phyloP scores from a whole-genome alignment of 495 filamentous ascomycete species.

The Aspergillus mulundensis region DNA sequence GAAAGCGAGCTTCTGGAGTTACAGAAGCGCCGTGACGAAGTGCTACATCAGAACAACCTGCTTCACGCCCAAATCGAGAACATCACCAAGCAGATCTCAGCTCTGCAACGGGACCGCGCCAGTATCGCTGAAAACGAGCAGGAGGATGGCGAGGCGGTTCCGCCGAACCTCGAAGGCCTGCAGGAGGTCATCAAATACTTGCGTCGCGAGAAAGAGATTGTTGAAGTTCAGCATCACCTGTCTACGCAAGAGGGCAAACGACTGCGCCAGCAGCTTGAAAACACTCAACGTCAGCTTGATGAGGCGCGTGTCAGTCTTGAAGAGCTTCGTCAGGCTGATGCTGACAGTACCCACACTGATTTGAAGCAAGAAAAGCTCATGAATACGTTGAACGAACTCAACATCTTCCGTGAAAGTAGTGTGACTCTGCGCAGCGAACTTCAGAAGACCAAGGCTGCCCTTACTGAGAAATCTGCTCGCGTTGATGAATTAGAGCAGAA shows the following conservation, averaged over 20 bases:
- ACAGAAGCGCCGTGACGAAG: conserved; percentile 71
- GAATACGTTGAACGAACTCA: conserved; percentile 90
- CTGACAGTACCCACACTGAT: conserved; percentile 63
- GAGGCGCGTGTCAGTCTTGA: conserved; percentile 80
- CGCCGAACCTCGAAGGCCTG: conserved; percentile 62
- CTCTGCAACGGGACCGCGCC: conserved; percentile 68
- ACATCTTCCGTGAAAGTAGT: conserved; percentile 89
- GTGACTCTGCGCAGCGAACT: conserved; percentile 81
- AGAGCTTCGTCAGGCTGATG: conserved; percentile 75
- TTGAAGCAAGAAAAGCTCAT: conserved; percentile 82
- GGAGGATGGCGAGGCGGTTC: conserved; percentile 34
- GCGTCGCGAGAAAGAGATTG: conserved; percentile 94
- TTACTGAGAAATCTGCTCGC: conserved; percentile 68
- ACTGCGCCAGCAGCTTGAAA: conserved; percentile 82
- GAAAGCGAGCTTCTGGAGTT: conserved; percentile 80
- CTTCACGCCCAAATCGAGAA: conserved; percentile 85
- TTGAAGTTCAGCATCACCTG: conserved; percentile 89
- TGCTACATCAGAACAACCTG: conserved; percentile 77
- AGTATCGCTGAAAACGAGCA: conserved; percentile 43
- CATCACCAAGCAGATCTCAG: conserved; percentile 69
- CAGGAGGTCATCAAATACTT: conserved; percentile 87
- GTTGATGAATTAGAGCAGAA: conserved; percentile 69
- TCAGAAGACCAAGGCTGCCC: conserved; percentile 67
- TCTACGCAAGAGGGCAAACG: conserved; percentile 81
- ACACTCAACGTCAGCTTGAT: conserved; percentile 80